Evolutionary conservation across 2,329 filamentous ascomycete genomes (phyloP).

Genomic region (Trichoderma sp.): DNA sequence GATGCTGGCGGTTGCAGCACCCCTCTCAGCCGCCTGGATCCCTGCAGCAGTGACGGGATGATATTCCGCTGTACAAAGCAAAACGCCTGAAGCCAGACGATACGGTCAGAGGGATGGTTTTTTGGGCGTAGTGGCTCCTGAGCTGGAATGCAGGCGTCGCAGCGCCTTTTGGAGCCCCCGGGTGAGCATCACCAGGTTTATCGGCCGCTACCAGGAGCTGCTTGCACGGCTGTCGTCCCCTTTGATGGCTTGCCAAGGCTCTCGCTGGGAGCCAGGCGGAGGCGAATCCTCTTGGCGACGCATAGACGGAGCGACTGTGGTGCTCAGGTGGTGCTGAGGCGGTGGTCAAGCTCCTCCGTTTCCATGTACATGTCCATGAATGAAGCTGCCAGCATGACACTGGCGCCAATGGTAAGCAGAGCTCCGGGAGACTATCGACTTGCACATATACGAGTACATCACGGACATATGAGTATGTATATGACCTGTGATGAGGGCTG

Average conservation of each 20-base stretch:
- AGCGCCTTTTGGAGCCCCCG: not conserved
- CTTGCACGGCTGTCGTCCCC: not conserved
- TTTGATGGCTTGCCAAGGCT: conserved; percentile 7
- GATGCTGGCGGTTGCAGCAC: conserved; percentile 7
- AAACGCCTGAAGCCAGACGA: not conserved
- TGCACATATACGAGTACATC: not conserved
- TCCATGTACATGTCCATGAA: not conserved
- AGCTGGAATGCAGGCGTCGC: not conserved
- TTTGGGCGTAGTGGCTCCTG: conserved; percentile 3
- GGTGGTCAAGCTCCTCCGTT: not conserved
- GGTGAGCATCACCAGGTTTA: not conserved
- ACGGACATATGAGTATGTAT: not conserved
- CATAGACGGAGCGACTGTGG: not conserved
- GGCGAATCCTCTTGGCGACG: conserved; percentile 13
- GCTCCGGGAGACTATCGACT: not conserved
- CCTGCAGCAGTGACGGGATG: conserved; percentile 6
- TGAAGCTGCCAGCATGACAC: not conserved
- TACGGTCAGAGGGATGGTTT: not conserved
- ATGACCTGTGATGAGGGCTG: not conserved
- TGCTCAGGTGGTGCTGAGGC: not conserved
- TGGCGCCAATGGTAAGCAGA: not conserved
- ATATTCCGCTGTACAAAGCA: not conserved
- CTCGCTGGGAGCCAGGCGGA: conserved; percentile 1
- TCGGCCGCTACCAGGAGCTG: not conserved
- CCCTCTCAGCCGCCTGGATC: conserved; percentile 11